phyloP scores from a whole-genome alignment of 2,329 filamentous ascomycete species.

The Zalaria obscura region DNA sequence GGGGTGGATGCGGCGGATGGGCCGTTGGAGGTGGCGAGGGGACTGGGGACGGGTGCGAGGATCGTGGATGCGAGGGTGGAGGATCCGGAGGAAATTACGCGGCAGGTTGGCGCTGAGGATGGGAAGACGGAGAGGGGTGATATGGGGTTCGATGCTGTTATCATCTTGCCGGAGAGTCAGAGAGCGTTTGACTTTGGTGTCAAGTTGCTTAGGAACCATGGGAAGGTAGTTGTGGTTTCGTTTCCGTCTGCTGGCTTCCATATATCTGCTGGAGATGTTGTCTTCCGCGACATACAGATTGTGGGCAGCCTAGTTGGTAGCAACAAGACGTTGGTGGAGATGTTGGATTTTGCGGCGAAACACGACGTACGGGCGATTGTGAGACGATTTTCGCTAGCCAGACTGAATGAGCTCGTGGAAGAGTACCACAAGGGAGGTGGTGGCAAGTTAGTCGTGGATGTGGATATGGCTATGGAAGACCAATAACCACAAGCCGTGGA shows the following conservation, averaged over 20 bases:
- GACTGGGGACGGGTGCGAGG: conserved; percentile 16
- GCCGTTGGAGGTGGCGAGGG: conserved; percentile 20
- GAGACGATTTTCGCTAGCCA: conserved; percentile 20
- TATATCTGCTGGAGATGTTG: conserved; percentile 26
- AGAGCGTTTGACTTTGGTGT: conserved; percentile 33
- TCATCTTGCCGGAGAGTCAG: conserved; percentile 33
- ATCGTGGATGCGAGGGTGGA: conserved; percentile 26
- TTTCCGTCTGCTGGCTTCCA: conserved; percentile 31
- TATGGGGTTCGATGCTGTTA: conserved; percentile 31
- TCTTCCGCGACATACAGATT: conserved; percentile 30
- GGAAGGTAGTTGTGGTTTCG: conserved; percentile 31
- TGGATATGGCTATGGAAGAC: conserved; percentile 21
- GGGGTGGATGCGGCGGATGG: conserved; percentile 26
- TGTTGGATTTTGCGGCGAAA: conserved; percentile 23
- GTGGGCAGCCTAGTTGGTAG: conserved; percentile 28
- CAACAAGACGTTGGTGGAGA: conserved; percentile 25
- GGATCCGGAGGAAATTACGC: conserved; percentile 16
- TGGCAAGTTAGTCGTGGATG: conserved; percentile 32
- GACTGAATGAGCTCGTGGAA: conserved; percentile 27
- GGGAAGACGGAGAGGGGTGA: conserved; percentile 20
- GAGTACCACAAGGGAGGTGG: conserved; percentile 30
- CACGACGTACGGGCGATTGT: conserved; percentile 20
- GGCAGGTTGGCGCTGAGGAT: conserved; percentile 22
- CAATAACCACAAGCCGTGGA: background rate
- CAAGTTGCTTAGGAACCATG: conserved; percentile 28